phyloP scores from a whole-genome alignment of 768 basidiomycete species.

The Kwoniella botswanensis region DNA sequence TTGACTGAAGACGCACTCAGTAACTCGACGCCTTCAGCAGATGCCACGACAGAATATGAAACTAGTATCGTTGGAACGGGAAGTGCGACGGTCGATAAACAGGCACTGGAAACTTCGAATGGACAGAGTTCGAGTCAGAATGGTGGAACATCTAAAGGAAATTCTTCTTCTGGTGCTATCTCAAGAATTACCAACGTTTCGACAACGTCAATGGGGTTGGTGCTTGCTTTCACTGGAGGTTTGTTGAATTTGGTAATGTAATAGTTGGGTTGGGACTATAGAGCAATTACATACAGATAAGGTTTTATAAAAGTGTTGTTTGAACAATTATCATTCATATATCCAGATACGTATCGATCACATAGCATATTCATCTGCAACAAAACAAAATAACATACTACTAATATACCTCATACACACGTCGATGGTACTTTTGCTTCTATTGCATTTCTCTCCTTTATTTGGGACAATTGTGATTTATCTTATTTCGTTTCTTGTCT shows the following conservation, averaged over 20 bases:
- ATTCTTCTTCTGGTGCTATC: neutral
- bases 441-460: neutral
- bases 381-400: too few species aligned
- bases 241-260: neutral
- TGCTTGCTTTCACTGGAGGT: neutral
- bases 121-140: conserved; percentile 59
- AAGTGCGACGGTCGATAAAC: conserved; percentile 66
- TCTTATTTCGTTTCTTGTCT: too few species aligned
- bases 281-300: neutral
- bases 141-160: conserved; percentile 19
- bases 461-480: neutral
- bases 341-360: neutral
- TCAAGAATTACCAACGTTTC: neutral
- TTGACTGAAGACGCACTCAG: conserved; percentile 62
- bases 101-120: conserved; percentile 70
- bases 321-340: neutral
- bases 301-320: neutral
- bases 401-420: neutral
- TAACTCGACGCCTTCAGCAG: conserved; percentile 33
- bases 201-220: neutral
- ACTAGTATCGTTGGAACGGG: conserved; percentile 64
- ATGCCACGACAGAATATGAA: conserved; percentile 63
- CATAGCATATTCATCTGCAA: neutral
- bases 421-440: neutral
- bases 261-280: neutral